These are phyloP conservation scores for Petunia secreta DNA, from an alignment of 257 asterid species.

Conservation along the genomic window DNA sequence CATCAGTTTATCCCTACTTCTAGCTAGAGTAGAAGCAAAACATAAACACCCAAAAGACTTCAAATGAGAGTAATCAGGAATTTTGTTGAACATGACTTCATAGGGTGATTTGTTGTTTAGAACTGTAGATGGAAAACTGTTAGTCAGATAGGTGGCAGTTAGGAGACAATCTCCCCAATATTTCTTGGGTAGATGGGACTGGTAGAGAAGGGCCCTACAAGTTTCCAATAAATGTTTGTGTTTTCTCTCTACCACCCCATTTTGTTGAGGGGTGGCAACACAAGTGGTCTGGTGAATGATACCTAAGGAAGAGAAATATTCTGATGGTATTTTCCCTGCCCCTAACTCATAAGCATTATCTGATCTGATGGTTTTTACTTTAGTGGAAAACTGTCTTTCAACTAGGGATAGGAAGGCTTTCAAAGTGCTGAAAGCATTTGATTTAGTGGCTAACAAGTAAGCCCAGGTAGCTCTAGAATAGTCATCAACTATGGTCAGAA, in stretches of 20 bases:
- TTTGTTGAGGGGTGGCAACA: neutral
- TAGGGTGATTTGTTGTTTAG: neutral
- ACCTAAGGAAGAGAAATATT: neutral
- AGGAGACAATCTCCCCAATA: neutral
- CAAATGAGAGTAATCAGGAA: no score
- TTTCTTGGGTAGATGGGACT: no score
- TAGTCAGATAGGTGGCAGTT: neutral
- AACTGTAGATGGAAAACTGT: neutral
- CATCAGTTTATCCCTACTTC: no score
- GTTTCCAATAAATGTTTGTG: no score
- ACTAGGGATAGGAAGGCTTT: neutral
- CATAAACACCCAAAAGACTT: no score
- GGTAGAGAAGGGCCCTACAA: no score
- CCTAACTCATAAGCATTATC: no score
- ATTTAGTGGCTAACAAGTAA: neutral
- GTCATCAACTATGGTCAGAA: conserved; percentile 11
- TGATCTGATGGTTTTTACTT: neutral
- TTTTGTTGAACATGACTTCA: no score
- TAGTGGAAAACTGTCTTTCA: neutral
- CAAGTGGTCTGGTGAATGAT: neutral
- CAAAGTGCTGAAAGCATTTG: neutral
- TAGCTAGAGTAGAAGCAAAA: no score
- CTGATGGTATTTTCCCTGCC: neutral
- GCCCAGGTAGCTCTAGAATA: conserved; percentile 12
- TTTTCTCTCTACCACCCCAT: no score